Conservation (phyloP, 495 filamentous ascomycete genomes). For the Hypoxylon fuscum region DNA sequence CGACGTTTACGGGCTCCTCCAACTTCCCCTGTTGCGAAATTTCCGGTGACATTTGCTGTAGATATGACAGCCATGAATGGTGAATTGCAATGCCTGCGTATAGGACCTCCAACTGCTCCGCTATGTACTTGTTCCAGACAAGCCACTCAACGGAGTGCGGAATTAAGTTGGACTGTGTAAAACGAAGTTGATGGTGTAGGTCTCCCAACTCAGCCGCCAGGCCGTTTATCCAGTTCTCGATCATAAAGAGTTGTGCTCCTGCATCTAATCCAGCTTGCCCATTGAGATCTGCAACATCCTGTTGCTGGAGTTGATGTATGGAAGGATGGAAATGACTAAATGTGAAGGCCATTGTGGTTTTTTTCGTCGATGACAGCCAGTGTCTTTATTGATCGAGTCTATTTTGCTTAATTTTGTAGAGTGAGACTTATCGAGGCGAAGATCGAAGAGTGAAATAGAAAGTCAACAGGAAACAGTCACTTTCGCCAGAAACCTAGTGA, state of each 20-base stretch:
- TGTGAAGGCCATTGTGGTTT: too few relatives aligned
- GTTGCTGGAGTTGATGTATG: neutral
- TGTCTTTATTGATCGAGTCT: too few relatives aligned
- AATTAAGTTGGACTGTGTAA: neutral
- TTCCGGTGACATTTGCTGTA: neutral
- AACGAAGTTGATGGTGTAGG: neutral
- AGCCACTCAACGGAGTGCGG: neutral
- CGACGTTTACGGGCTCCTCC: neutral
- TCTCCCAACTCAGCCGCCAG: neutral
- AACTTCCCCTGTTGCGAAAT: neutral
- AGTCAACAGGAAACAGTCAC: conserved; percentile 3
- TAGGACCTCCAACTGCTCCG: neutral
- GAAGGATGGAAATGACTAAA: too few relatives aligned
- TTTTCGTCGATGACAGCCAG: too few relatives aligned
- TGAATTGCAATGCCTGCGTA: neutral
- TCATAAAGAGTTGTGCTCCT: neutral
- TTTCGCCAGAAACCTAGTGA: neutral
- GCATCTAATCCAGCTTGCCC: neutral
- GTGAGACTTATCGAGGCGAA: too few relatives aligned
- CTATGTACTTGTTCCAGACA: neutral
- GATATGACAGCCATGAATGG: neutral
- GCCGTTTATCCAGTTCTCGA: neutral
- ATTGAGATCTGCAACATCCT: neutral
- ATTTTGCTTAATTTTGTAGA: too few relatives aligned
- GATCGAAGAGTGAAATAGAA: too few relatives aligned